phyloP scores from a whole-genome alignment of 257 asterid species.

The Jasminum sambac region DNA sequence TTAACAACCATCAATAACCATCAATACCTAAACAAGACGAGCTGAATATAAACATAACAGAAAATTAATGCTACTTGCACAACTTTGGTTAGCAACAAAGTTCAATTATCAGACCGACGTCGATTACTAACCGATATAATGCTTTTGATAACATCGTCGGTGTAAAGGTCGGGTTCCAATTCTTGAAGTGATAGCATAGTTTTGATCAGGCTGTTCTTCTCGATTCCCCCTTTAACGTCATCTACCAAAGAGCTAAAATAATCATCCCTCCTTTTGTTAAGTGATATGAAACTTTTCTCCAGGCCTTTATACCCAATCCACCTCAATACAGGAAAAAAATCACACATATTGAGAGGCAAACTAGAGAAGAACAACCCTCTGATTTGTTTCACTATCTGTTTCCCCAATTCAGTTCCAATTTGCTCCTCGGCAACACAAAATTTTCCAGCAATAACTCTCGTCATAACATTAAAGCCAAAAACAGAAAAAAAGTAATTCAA shows the following conservation, averaged over 20 bases:
- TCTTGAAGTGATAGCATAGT: conserved; percentile 40
- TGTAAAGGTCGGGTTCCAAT: conserved; percentile 53
- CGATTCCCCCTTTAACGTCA: conserved; percentile 25
- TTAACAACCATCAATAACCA: too few species aligned
- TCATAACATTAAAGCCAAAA: conserved; percentile 34
- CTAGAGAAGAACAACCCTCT: conserved; percentile 28
- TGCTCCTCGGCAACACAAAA: conserved; percentile 38
- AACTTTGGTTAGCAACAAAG: too few species aligned
- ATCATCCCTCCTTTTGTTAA: conserved; percentile 40
- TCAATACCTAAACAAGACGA: too few species aligned
- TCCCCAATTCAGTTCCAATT: conserved; percentile 33
- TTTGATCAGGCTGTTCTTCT: conserved; percentile 28
- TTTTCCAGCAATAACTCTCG: conserved; percentile 42
- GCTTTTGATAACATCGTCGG: conserved; percentile 50
- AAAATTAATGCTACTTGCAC: too few species aligned
- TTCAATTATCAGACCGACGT: neutral
- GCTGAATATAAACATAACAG: too few species aligned
- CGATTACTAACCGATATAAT: conserved; percentile 34
- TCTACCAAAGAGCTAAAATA: conserved; percentile 35
- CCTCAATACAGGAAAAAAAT: conserved; percentile 59
- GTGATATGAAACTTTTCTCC: conserved; percentile 32
- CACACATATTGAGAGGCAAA: conserved; percentile 36
- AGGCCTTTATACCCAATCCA: conserved; percentile 55
- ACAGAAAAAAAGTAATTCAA: conserved; percentile 31
- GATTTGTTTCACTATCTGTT: conserved; percentile 26